phyloP scores from a whole-genome alignment of 129 eudicot genomes.

The Tagetes patula region DNA sequence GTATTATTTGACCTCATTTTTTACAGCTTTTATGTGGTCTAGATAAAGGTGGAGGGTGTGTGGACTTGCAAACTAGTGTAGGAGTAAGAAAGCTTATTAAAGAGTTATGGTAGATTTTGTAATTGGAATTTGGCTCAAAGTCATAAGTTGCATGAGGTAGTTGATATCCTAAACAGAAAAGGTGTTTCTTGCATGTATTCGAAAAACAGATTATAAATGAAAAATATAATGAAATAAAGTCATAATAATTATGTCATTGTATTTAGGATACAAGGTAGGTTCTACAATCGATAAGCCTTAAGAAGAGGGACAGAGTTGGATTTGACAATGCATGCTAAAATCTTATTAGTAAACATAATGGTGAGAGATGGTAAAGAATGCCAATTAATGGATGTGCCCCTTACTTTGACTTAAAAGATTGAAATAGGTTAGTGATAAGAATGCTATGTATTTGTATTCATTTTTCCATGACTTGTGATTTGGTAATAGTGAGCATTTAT shows the following conservation, averaged over 20 bases:
- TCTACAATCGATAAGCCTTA: slow-evolving; percentile 10
- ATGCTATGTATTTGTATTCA: neutral
- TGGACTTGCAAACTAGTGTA: slow-evolving; percentile 1
- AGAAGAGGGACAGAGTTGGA: neutral
- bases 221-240: neutral
- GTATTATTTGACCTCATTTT: neutral
- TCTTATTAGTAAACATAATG: neutral
- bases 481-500: slow-evolving; percentile 6
- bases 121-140: neutral
- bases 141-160: neutral
- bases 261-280: slow-evolving; percentile 12
- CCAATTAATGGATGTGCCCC: neutral
- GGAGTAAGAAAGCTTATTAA: neutral
- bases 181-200: neutral
- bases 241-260: slow-evolving; percentile 12
- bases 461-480: slow-evolving; percentile 4
- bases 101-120: neutral
- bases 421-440: neutral
- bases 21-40: neutral
- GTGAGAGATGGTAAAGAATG: neutral
- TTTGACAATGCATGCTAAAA: neutral
- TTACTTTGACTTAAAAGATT: neutral
- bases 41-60: slow-evolving; percentile 9
- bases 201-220: slow-evolving; percentile 7
- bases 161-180: neutral